Conservation (phyloP, 495 filamentous ascomycete species). For the Podospora anserina region DNA sequence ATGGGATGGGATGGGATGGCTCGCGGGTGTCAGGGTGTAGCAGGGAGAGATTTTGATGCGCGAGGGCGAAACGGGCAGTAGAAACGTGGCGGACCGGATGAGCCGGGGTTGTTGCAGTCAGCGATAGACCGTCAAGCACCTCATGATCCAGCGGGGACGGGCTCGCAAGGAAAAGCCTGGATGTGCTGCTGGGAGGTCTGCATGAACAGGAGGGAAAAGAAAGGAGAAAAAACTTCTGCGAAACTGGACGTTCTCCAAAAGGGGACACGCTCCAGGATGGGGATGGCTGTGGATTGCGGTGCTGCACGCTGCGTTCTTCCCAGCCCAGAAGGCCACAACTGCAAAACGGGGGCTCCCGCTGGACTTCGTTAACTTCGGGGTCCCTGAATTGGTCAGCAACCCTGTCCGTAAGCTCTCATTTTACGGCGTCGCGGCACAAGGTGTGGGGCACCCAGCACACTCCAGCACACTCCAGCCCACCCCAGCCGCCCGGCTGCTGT, state of each 20-base stretch:
- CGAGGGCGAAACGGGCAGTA: slow-evolving; percentile 1
- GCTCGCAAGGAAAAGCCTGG: slow-evolving; percentile 5
- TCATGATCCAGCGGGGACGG: slow-evolving; percentile 12
- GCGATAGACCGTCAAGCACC: slow-evolving; percentile 8
- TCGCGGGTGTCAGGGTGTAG: slow-evolving; percentile 6
- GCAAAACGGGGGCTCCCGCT: slow-evolving; percentile 18
- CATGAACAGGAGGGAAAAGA: slow-evolving; percentile 10
- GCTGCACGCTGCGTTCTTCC: slow-evolving; percentile 3
- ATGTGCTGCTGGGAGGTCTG: slow-evolving; percentile 7
- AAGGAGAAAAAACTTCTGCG: slow-evolving; percentile 3
- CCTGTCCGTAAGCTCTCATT: slow-evolving; percentile 23
- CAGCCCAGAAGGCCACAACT: slow-evolving; percentile 17
- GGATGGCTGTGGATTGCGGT: neutral
- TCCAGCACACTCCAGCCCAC: neutral
- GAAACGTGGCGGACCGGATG: slow-evolving; percentile 19
- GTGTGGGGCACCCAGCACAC: slow-evolving; percentile 13
- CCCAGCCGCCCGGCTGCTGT: neutral
- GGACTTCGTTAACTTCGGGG: slow-evolving; percentile 12
- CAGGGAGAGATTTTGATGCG: slow-evolving; percentile 26
- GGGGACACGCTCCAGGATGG: neutral
- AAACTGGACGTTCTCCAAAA: slow-evolving; percentile 2
- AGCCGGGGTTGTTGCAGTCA: slow-evolving; percentile 20
- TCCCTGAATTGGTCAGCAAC: slow-evolving; percentile 35
- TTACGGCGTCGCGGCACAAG: slow-evolving; percentile 28
- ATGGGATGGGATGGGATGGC: slow-evolving; percentile 2